Conservation (phyloP, 192 early-diverging fungal genomes). For the Coemansia sp. region DNA sequence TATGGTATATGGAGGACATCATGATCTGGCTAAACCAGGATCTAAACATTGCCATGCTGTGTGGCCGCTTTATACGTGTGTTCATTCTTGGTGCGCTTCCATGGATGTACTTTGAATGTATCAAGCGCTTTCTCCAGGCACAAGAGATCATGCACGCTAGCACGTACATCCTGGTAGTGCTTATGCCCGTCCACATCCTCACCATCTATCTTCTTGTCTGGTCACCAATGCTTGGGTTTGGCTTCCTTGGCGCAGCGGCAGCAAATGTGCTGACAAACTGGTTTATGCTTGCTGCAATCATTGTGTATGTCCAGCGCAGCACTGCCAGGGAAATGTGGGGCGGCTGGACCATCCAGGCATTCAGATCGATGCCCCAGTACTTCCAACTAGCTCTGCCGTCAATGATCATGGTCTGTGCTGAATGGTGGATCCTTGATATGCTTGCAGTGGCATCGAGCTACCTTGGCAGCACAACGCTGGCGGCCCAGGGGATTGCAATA, state of each 20-base stretch:
- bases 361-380: constrained; percentile 56
- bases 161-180: constrained; percentile 72
- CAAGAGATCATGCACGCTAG: constrained; percentile 91
- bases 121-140: constrained; percentile 84
- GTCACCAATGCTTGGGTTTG: constrained; percentile 65
- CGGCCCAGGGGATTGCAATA: constrained; percentile 62
- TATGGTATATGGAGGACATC: constrained; percentile 71
- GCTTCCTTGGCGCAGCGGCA: constrained; percentile 83
- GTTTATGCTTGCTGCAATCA: constrained; percentile 66
- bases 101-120: constrained; percentile 79
- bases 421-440: constrained; percentile 63
- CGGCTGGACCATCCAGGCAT: constrained; percentile 60
- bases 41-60: constrained; percentile 63
- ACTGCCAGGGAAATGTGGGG: constrained; percentile 68
- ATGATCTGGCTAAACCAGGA: constrained; percentile 79
- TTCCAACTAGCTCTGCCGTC: constrained; percentile 72
- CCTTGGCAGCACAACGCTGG: constrained; percentile 61
- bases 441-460: constrained; percentile 58
- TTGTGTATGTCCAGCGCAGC: constrained; percentile 64
- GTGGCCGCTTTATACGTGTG: constrained; percentile 70
- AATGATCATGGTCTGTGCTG: constrained; percentile 73
- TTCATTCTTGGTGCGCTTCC: constrained; percentile 75
- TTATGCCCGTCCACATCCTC: constrained; percentile 71
- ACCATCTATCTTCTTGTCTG: constrained; percentile 85
- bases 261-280: constrained; percentile 78